A percentile compares a stretch with the other conserved stretches of the same genome.
Conservation (phyloP, 2,329 filamentous ascomycete genomes). For the Apiospora rasikravindrae region DNA sequence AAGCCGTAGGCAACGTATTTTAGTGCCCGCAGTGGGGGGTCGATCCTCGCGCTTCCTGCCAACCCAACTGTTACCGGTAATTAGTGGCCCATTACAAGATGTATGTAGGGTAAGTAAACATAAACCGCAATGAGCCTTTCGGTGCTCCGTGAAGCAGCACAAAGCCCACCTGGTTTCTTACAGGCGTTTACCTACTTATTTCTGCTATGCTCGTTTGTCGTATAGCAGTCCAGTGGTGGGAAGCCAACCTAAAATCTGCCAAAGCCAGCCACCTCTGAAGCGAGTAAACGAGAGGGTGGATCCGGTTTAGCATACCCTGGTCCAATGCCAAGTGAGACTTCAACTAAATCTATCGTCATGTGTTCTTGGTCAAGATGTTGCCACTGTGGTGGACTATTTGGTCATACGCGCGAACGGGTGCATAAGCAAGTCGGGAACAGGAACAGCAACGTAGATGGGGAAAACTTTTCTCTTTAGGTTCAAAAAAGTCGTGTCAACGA, state of each 20-base stretch:
- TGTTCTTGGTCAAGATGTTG: not conserved
- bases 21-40: slow-evolving; percentile 11
- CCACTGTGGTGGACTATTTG: not conserved
- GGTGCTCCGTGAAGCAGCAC: not conserved
- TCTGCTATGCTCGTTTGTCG: not conserved
- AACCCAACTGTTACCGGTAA: not conserved
- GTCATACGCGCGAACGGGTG: not conserved
- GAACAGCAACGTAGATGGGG: not conserved
- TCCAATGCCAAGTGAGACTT: not conserved
- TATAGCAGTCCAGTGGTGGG: not conserved
- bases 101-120: not conserved
- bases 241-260: not conserved
- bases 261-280: not conserved
- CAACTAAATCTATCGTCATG: not conserved
- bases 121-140: not conserved
- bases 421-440: not conserved
- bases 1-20: not conserved
- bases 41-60: not conserved
- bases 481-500: not conserved
- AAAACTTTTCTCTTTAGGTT: slow-evolving; percentile 7
- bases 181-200: not conserved
- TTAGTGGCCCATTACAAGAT: too few relatives aligned
- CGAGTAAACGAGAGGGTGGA: not conserved
- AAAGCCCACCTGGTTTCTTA: not conserved
- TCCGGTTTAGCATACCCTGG: not conserved